Evolutionary conservation across 75 land plant species (phyloP), one percentile per base, ranked within the genome.

Genomic region (Adiantum capillusveneris): DNA sequence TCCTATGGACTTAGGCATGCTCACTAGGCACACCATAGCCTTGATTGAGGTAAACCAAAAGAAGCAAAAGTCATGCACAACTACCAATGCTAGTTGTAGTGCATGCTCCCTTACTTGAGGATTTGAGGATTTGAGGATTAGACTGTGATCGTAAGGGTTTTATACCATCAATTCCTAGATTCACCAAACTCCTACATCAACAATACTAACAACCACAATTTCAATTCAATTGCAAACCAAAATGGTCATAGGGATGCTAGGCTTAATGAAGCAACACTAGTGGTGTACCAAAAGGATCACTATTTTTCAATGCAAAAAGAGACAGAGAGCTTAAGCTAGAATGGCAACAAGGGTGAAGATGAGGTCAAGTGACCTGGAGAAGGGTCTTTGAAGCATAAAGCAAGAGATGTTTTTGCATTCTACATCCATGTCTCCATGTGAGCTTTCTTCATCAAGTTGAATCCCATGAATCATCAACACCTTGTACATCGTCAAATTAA

Each of bases 291-390:
- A 1, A 76, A 70, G 30, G 96, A 94, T 72, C 82, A 90, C 63
- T 94, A 94, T 60, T 90, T 90, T 20, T 86, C 95, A 1, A 41
- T 94, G 24, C 80, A 96, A 66, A 70, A 91, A 56, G 98, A 94
- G 71, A 94, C 60, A 57, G 98, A 26, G 98, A 94, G 73, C 74
- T 94, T 58, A 94, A 94, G 44, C 85, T 94, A 29, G 98, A 94
- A 65, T n/a, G n/a, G 75, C 89, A 1, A 85, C 98, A 11, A 69
- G 96, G 45, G 56, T 94, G 73, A 54, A 96, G 30, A 82, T 89
- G 87, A 76, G 96, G 60, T 60, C 89, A 13, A 94, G 78, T 41
- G 98, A 94, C 59, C 63, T 94, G 18, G 98, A 94, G 73, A 94
- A 81, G 58, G 98, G 86, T 11, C 98, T 89, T 56, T 83, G 73